Base-by-base conservation (phyloP, 495 filamentous ascomycete genomes). In the Neurospora hispaniola region DNA sequence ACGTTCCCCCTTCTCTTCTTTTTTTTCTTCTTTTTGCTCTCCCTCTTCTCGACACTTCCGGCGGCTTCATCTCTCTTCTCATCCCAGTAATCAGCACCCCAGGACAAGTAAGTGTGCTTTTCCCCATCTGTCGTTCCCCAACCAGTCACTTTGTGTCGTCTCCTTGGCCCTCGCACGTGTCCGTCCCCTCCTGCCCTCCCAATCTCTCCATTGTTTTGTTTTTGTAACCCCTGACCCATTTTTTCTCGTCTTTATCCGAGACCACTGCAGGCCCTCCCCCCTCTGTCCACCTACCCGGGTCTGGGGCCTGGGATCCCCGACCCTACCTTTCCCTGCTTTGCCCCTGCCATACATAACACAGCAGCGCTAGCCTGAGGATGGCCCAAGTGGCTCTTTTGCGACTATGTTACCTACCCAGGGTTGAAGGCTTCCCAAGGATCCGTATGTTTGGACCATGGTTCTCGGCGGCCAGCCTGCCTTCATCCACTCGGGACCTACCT, bases 221-320 rank as follows among this genome's bases (percentile, higher is more conserved):
- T 35, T 35, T 31, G 54, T 66, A 66, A 66, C 54, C 54, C 54
- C 54, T 66, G 54, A 66, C 54, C 54, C 54, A 66, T 35, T 66
- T 66, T 66, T 66, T 35, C 54, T 66, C 54, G 54, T 66, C 54
- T 66, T 66, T 66, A 66, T 66, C 54, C 54, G 54, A 66, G 54
- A 66, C 54, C 54, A 35, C 31, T 66, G 54, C 54, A 66, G 54
- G 54, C 54, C 54, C 14, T 66, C 54, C 27, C 54, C 54, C 54
- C 14, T 66, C 54, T 66, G 54, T 66, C 54, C 54, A 66, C 54
- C 27, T 66, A 38, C 54, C 54, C 54, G 54, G 54, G 54, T 66
- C 27, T 66, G 54, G 54, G 54, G 35, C 54, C 54, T 66, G 54
- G 20, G 54, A 66, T 66, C 54, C 54, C 54, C 54, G 27, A 38